Base-by-base conservation (phyloP, 495 filamentous ascomycete species). In the Amniculicola lignicola region DNA sequence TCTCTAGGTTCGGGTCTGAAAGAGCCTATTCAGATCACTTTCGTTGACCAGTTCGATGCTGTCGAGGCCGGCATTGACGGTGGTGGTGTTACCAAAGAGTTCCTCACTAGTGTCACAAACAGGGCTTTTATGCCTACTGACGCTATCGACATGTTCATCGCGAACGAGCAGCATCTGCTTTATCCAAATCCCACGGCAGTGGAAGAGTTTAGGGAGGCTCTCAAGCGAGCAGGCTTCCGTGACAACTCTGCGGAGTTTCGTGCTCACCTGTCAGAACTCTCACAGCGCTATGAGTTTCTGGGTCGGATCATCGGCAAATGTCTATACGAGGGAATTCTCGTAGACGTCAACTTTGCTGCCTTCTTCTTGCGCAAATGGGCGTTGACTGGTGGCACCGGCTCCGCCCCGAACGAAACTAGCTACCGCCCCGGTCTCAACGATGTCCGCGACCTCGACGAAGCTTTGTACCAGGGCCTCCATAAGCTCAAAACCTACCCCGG, bases 331-430 rank as follows among this genome's bases (percentile, higher is more conserved):
- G 91, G 92, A 1, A 97, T 99, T 42, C 77, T 99, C 10, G 85
- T 97, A 48, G 91, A 99, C 67, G 86, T 97, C 61, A 77, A 81
- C 52, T 99, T 99, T 72, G 93, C 92, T 1, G 84, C 88, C 2
- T 97, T 97, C 72, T 99, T 99, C 75, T 80, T 99, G 4, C 79
- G 96, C 31, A 95, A 95, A 65, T 99, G 93, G 93, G 81, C 89
- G 9, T 75, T 91, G 37, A 85, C 85, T 15, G 85, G 86, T 33
- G 84, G 84, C 11, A 71, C 73, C 40, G 73, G 77, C 11, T 76
- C 78, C 14, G 83, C 82, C 3, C 69, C 81, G 24, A 77, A 72
- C 45, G 84, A 89, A 57, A 83, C 82, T 16, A 83, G 82, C 2
- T 93, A 94, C 66, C 83, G 88, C 38, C 86, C 89, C 47, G 95